Conservation (phyloP, 768 basidiomycete genomes). For the Lentinula raphanica region DNA sequence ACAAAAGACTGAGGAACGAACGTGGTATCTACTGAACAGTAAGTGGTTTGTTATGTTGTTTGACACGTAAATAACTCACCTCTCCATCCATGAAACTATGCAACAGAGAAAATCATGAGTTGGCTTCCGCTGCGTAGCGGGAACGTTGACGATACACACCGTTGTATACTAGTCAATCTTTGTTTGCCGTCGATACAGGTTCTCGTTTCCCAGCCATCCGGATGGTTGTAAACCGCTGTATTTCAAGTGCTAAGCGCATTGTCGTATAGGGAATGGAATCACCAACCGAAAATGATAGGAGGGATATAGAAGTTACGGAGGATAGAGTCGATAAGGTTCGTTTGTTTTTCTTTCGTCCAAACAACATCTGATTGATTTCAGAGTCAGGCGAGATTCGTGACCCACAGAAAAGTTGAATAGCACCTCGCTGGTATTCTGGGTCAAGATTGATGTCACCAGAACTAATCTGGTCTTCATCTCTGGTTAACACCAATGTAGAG, state of each 20-base stretch:
- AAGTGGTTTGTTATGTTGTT: neutral
- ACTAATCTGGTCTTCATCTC: constrained; percentile 38
- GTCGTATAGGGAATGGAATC: neutral
- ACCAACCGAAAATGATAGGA: constrained; percentile 57
- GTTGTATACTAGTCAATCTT: constrained; percentile 66
- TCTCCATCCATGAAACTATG: constrained; percentile 62
- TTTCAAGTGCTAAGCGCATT: constrained; percentile 5
- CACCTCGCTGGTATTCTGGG: constrained; percentile 78
- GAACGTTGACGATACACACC: constrained; percentile 32
- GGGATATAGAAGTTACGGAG: constrained; percentile 77
- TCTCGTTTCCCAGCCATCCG: constrained; percentile 63
- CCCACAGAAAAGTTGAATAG: neutral
- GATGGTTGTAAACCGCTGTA: constrained; percentile 41
- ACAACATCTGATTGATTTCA: constrained; percentile 53
- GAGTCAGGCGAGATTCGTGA: neutral
- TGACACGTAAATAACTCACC: constrained; percentile 29
- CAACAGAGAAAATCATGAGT: neutral
- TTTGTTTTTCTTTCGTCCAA: constrained; percentile 74
- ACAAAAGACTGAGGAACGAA: constrained; percentile 47
- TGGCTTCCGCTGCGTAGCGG: neutral
- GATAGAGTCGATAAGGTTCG: constrained; percentile 71
- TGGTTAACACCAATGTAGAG: neutral
- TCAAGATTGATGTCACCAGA: constrained; percentile 61
- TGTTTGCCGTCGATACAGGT: constrained; percentile 85
- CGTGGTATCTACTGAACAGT: neutral